Evolutionary conservation across 345 rosid species (phyloP).

Genomic region (Iberis pinnata): DNA sequence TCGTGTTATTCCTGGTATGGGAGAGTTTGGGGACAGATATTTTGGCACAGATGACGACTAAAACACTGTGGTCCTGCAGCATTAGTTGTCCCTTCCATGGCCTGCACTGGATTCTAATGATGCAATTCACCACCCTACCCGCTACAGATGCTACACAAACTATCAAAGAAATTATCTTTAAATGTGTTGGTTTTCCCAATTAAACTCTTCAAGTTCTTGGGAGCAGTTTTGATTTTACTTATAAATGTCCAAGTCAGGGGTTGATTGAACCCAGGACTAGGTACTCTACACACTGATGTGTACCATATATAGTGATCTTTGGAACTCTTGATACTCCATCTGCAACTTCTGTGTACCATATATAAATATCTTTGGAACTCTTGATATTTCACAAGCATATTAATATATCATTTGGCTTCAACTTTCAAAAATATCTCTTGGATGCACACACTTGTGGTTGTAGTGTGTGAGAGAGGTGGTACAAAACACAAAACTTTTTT

Average conservation of each 20-base stretch:
- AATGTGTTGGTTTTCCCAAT: constrained; percentile 16
- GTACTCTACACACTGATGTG: constrained; percentile 11
- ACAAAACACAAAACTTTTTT: constrained; percentile 19
- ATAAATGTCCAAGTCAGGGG: constrained; percentile 5
- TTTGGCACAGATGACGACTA: constrained; percentile 91
- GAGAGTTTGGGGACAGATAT: constrained; percentile 95
- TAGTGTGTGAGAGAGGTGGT: constrained; percentile 24
- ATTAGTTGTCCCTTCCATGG: constrained; percentile 21
- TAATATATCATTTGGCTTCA: constrained; percentile 10
- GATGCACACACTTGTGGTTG: constrained; percentile 21
- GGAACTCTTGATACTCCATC: constrained; percentile 5
- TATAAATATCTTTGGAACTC: constrained; percentile 17
- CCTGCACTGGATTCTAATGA: constrained; percentile 8
- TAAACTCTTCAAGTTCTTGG: constrained; percentile 18
- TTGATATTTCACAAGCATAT: constrained; percentile 10
- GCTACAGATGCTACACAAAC: constrained; percentile 12
- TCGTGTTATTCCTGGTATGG: constrained; percentile 96
- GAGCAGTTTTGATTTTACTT: constrained; percentile 31
- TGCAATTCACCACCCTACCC: constrained; percentile 21
- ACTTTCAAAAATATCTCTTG: constrained; percentile 18
- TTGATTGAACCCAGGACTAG: neutral
- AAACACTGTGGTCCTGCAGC: constrained; percentile 25
- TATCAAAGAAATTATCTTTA: constrained; percentile 19
- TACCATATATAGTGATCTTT: constrained; percentile 21
- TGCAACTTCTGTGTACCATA: constrained; percentile 12